These are phyloP conservation scores for Ascocoryne sarcoides DNA, from an alignment of 2,329 filamentous ascomycete genomes.

Conservation along the genomic window DNA sequence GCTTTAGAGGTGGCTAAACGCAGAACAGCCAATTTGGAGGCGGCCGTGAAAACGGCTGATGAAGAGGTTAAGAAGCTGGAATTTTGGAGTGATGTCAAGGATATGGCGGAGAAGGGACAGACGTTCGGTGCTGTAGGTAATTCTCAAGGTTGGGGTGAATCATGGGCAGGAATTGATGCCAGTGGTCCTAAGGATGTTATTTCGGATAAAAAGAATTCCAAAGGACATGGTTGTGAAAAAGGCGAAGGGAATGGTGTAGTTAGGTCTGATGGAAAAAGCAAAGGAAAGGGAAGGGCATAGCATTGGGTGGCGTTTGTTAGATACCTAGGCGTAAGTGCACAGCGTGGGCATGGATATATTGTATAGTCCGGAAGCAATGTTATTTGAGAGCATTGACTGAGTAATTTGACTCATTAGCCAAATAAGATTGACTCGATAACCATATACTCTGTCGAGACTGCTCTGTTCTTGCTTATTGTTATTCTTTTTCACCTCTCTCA, in stretches of 20 bases:
- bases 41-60: constrained; percentile 67
- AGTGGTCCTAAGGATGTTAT: constrained; percentile 26
- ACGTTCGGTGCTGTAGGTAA: constrained; percentile 25
- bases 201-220: constrained; percentile 17
- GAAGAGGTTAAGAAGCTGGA: constrained; percentile 73
- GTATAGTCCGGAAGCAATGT: neutral
- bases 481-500: no score
- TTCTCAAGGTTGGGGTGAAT: constrained; percentile 22
- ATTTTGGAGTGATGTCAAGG: constrained; percentile 79
- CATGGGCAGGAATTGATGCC: constrained; percentile 24
- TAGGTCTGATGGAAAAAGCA: constrained; percentile 9
- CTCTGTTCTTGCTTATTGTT: no score
- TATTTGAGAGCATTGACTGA: no score
- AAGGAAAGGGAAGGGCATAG: constrained; percentile 8
- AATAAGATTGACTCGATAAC: no score
- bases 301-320: neutral
- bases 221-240: constrained; percentile 13
- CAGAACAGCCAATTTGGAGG: constrained; percentile 56
- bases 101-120: constrained; percentile 46
- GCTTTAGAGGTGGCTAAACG: constrained; percentile 27
- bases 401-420: no score
- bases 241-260: constrained; percentile 10
- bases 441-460: no score
- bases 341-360: neutral
- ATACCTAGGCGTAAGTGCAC: neutral